A percentile compares a stretch with the other conserved stretches of the same genome.
Conservation (phyloP, 108 stramenopile genomes). For the Skeletonema tropicum region DNA sequence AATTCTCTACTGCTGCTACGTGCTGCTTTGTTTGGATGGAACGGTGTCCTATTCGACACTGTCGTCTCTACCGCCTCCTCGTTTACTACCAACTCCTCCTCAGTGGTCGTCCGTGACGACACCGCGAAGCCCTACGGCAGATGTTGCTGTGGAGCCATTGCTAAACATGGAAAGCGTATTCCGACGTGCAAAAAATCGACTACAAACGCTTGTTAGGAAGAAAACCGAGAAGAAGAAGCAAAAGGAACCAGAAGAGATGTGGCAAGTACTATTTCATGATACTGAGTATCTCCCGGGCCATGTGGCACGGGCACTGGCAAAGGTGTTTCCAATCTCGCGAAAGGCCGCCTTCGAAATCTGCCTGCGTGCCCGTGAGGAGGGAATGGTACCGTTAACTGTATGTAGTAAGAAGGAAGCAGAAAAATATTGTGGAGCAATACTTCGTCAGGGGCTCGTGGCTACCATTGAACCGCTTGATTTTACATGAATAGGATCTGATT, state of each 20-base stretch:
- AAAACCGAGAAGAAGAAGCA: not conserved
- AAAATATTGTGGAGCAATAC: constrained; percentile 5
- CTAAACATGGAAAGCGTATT: not conserved
- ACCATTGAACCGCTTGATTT: constrained; percentile 1
- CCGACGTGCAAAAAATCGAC: not conserved
- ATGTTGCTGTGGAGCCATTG: not conserved
- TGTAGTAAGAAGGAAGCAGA: not conserved
- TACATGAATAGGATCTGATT: not conserved
- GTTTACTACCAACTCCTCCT: not conserved
- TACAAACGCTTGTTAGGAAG: not conserved
- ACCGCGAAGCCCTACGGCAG: not conserved
- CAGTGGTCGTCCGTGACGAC: not conserved
- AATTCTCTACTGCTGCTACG: not conserved
- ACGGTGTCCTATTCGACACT: not conserved
- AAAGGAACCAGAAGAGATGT: constrained; percentile 2
- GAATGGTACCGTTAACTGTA: not conserved
- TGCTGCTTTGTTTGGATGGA: not conserved
- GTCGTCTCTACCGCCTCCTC: not conserved
- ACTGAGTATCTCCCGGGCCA: not conserved
- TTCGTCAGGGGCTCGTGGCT: not conserved
- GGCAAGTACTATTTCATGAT: not conserved
- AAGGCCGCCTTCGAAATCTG: not conserved
- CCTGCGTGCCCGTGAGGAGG: not conserved
- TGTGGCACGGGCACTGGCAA: not conserved
- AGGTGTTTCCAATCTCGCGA: not conserved